Percentiles rank a stretch among this genome's conserved stretches.
phyloP scores from a whole-genome alignment of 495 filamentous ascomycete genomes.

The Penicillium desertorum region DNA sequence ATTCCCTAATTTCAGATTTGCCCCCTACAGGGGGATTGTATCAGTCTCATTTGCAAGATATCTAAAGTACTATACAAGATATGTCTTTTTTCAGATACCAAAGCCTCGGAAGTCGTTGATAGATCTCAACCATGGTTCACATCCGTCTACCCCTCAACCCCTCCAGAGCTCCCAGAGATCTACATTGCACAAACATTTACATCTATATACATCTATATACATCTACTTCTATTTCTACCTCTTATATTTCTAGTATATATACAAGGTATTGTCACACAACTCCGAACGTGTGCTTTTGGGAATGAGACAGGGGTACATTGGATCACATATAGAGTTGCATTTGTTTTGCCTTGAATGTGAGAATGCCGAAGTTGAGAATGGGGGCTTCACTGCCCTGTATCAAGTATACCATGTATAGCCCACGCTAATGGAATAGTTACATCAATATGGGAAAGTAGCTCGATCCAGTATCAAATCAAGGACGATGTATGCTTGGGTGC shows the following conservation, averaged over 20 bases:
- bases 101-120: neutral
- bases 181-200: no score
- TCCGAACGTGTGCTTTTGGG: neutral
- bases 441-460: constrained; percentile 1
- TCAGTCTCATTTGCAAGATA: neutral
- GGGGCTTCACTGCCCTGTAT: neutral
- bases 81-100: neutral
- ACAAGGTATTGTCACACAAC: constrained; percentile 1
- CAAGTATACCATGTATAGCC: neutral
- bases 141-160: constrained; percentile 8
- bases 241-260: neutral
- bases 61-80: neutral
- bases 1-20: neutral
- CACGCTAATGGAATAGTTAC: constrained; percentile 2
- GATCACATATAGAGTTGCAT: neutral
- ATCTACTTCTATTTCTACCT: neutral
- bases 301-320: constrained; percentile 10
- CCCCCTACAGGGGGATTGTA: constrained; percentile 7
- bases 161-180: constrained; percentile 1
- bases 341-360: neutral
- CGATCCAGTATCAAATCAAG: constrained; percentile 4
- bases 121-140: constrained; percentile 12
- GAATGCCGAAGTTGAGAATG: neutral
- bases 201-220: neutral
- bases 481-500: neutral